A percentile compares a stretch with the other conserved stretches of the same genome.
Evolutionary conservation across 495 filamentous ascomycete species (phyloP).

Genomic region (Trichoderma erinaceum): DNA sequence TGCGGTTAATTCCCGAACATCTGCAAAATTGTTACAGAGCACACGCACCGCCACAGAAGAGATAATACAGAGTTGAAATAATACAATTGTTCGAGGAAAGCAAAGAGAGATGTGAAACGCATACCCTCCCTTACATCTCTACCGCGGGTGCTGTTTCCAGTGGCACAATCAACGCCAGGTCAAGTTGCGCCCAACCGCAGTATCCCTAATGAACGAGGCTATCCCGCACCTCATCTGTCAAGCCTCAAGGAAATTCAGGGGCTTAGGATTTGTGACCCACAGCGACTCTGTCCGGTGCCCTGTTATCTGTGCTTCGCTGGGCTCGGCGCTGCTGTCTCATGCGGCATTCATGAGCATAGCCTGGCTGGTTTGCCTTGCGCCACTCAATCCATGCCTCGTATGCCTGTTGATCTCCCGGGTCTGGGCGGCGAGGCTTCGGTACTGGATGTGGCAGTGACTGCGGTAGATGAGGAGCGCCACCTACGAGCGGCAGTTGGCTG

Average conservation of each 20-base stretch:
- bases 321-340: constrained; percentile 17
- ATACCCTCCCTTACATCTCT: not conserved
- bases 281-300: not conserved
- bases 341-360: constrained; percentile 19
- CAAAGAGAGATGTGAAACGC: not conserved
- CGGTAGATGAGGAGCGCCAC: not conserved
- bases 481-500: not conserved
- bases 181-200: not conserved
- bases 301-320: constrained; percentile 4
- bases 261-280: not conserved
- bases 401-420: constrained; percentile 17
- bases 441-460: constrained; percentile 11
- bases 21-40: too few relatives aligned
- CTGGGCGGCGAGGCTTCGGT: constrained; percentile 17
- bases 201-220: not conserved
- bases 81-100: not conserved
- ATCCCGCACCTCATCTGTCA: not conserved
- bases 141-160: not conserved
- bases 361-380: constrained; percentile 18
- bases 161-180: not conserved
- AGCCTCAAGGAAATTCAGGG: not conserved
- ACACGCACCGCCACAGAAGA: not conserved
- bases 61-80: not conserved
- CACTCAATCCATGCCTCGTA: constrained; percentile 21
- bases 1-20: too few relatives aligned